Base-by-base conservation (phyloP, 148 eudicot genomes). In the Fallopia convolvulus region DNA sequence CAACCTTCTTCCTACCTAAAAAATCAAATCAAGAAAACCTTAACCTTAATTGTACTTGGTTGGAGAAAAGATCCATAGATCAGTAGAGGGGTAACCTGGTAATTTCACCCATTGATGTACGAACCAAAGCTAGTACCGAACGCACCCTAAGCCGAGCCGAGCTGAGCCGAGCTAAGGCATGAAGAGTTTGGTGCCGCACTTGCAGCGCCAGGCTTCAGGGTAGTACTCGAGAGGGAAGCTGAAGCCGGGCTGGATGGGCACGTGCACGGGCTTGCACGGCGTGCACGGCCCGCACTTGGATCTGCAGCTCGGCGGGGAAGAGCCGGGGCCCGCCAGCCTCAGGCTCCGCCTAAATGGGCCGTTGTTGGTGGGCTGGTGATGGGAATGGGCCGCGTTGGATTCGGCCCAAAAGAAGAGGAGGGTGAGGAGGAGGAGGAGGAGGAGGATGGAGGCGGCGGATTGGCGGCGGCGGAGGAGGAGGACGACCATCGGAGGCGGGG, bases 171-270 rank as follows among this genome's bases (percentile, higher is more conserved):
- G 41, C 73, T 14, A 93, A 47, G 98, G 98, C 97, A 88, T 91
- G 86, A 80, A 93, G 20, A 91, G 74, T 74, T 87, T 88, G 73
- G 84, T 86, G 15, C 92, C 84, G 68, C 98, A 93, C 85, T 91
- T 89, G 88, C 98, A 93, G 0, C 98, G 83, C 98, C 98, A 93
- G 41, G 98, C 98, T 80, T 91, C 89, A 0, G 98, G 98, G 72
- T 93, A 93, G 53, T 93, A 93, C 87, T 93, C 98, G 23, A 89
- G 55, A 1, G 98, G 89, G 75, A 82, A 48, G 33, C 74, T 82
- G 10, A 83, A 36, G 4, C 97, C 92, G 4, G 96, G 97, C 8
- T 88, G 91, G 68, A 91, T 83, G 70, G 92, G 80, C 14, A 91
- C 90, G 83, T 87, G 97, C 53, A 89, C 93, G 39, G 97, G 77